Conservation (phyloP, 108 stramenopile species). For the Nannochloropsis salina region DNA sequence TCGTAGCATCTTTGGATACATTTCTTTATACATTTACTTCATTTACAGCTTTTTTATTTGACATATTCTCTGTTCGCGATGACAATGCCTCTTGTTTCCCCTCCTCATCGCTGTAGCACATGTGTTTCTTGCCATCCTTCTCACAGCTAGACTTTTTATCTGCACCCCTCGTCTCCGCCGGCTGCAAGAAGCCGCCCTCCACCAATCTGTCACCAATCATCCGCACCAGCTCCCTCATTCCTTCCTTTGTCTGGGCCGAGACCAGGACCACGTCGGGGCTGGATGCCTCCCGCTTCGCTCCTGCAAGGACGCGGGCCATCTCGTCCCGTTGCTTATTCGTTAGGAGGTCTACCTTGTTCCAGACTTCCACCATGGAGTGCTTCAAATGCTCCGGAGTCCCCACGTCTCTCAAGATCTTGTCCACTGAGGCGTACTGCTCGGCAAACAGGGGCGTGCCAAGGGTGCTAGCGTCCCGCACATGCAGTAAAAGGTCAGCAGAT, state of each 20-base stretch:
- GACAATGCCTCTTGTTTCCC: neutral
- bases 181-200: neutral
- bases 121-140: neutral
- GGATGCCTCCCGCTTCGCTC: neutral
- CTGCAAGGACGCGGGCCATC: neutral
- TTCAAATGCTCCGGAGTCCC: slow-evolving; percentile 25
- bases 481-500: slow-evolving; percentile 78
- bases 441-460: slow-evolving; percentile 20
- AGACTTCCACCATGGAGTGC: slow-evolving; percentile 28
- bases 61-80: neutral
- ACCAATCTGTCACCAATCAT: slow-evolving; percentile 21
- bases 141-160: neutral
- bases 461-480: slow-evolving; percentile 71
- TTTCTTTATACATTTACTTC: neutral
- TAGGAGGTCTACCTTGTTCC: slow-evolving; percentile 42
- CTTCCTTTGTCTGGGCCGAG: slow-evolving; percentile 27
- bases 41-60: neutral
- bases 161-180: neutral
- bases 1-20: too few relatives aligned
- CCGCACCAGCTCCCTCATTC: slow-evolving; percentile 25
- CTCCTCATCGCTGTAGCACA: neutral
- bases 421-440: slow-evolving; percentile 28
- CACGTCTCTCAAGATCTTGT: slow-evolving; percentile 26
- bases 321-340: neutral
- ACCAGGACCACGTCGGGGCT: slow-evolving; percentile 24